Evolutionary conservation across 176 grass and related monocot genomes (phyloP), one percentile per base, ranked within the genome.

Genomic region (Phragmites australis): DNA sequence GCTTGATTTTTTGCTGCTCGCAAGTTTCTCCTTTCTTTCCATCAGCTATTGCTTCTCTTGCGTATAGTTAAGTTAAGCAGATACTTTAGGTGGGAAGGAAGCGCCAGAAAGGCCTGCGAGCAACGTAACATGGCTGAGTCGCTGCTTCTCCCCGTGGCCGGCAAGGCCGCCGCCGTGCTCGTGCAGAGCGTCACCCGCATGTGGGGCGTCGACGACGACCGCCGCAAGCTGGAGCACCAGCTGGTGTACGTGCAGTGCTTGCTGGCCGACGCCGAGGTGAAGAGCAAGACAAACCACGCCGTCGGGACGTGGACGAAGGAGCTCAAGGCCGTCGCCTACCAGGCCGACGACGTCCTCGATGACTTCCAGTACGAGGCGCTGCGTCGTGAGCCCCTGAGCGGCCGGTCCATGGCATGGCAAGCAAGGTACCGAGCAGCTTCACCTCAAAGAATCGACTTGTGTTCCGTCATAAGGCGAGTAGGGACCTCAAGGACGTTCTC

Each of bases 271-370:
- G 76, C 83, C 9, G 83, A 79, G 37, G 18, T 3, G 8, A 71
- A 72, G 45, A 43, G 22, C 11, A 34, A 85, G 42, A 10, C n/a
- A 14, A 7, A n/a, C 15, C 34, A 1, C 0, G 32, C 45, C 10
- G 58, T 51, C 1, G 2, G 1, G 76, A 4, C 0, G 64, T 87
- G 80, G 87, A 66, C 87, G 59, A 45, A 13, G 61, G 74, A 52
- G 0, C 70, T 90, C 52, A 75, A n/a, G 78, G 37, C 74, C 19
- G 81, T 12, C 0, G 77, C 84, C 0, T 84, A 87, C 72, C 31
- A 78, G 32, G 90, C 71, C 17, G 80, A 89, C 2, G 84, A 93
- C 22, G 22, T 90, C 50, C 81, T 90, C 9, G 91, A 88, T 17
- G 51, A 75, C 9, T 82, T 90, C 46, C 55, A 67, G 43, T 81